Evolutionary conservation across 2,329 filamentous ascomycete species (phyloP).

Genomic region (Fusarium brachygibbosum): DNA sequence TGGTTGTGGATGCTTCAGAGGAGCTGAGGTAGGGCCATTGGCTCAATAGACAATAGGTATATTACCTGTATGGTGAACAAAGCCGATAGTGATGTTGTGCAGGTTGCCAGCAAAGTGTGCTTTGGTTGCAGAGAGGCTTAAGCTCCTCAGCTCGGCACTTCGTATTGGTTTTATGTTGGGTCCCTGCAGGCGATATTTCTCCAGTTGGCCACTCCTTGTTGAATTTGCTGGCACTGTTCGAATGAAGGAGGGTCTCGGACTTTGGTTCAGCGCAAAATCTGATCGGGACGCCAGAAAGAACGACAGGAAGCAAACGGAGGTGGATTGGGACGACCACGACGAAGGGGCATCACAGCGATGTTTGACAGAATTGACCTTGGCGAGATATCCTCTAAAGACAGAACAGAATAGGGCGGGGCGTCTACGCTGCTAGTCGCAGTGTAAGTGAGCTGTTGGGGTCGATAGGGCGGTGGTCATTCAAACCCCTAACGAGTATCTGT

Average conservation of each 20-base stretch:
- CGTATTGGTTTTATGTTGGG: not conserved
- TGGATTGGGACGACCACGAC: conserved; percentile 2
- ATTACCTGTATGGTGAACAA: not conserved
- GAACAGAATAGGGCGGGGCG: not conserved
- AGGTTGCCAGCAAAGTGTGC: not conserved
- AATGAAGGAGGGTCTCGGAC: not conserved
- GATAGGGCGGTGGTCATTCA: not conserved
- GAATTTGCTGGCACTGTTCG: not conserved
- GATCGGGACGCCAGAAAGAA: conserved; percentile 11
- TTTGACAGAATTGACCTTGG: conserved; percentile 5
- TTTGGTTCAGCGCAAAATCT: conserved; percentile 9
- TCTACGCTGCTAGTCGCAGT: conserved; percentile 1
- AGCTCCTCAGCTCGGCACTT: not conserved
- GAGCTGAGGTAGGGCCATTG: conserved; percentile 37
- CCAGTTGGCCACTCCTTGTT: conserved; percentile 4
- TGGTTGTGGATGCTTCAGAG: conserved; percentile 23
- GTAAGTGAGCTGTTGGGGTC: conserved; percentile 4
- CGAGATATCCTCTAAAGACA: not conserved
- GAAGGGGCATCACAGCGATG: conserved; percentile 21
- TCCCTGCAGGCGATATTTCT: not conserved
- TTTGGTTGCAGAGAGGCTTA: not conserved
- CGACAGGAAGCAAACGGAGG: not conserved
- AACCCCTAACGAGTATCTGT: not conserved
- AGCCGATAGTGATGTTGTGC: not conserved
- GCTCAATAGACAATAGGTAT: conserved; percentile 29